Evolutionary conservation across 2,329 filamentous ascomycete species (phyloP).

Genomic region (Aspergillus calidoustus): DNA sequence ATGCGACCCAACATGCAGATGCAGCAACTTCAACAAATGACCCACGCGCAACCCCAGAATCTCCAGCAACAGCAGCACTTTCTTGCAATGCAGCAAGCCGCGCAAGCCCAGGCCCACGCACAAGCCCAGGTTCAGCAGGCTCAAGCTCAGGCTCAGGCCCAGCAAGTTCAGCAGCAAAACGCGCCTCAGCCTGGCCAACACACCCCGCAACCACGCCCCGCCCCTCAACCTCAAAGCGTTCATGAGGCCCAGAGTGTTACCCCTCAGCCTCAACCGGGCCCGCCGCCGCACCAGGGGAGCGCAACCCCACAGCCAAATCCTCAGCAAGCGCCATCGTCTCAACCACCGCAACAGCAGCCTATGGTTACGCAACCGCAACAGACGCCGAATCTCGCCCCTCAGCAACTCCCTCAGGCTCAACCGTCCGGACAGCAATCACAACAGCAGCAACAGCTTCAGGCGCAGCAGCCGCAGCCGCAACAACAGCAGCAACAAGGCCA

Average conservation of each 20-base stretch:
- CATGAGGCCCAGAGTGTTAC: slow-evolving; percentile 48
- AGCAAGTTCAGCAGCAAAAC: slow-evolving; percentile 34
- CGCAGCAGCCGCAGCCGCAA: slow-evolving; percentile 37
- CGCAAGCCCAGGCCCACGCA: slow-evolving; percentile 28
- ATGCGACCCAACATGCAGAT: slow-evolving; percentile 47
- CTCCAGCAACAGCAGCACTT: slow-evolving; percentile 50
- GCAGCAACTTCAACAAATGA: slow-evolving; percentile 49
- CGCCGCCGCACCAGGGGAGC: slow-evolving; percentile 43
- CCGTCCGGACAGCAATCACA: slow-evolving; percentile 39
- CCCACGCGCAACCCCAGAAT: slow-evolving; percentile 46
- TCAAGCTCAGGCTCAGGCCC: slow-evolving; percentile 28
- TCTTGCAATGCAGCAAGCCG: slow-evolving; percentile 40
- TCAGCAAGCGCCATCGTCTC: slow-evolving; percentile 36
- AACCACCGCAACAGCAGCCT: slow-evolving; percentile 42
- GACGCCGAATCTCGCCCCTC: slow-evolving; percentile 41
- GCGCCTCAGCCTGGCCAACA: slow-evolving; percentile 42
- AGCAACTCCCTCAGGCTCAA: slow-evolving; percentile 44
- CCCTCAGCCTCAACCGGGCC: slow-evolving; percentile 50
- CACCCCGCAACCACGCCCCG: slow-evolving; percentile 47
- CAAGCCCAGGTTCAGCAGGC: slow-evolving; percentile 32
- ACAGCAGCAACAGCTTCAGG: slow-evolving; percentile 35
- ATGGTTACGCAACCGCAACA: slow-evolving; percentile 40
- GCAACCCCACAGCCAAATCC: slow-evolving; percentile 43
- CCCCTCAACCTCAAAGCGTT: slow-evolving; percentile 48
- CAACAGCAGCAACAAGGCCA: slow-evolving; percentile 36